phyloP scores from a whole-genome alignment of 768 basidiomycete genomes.

The Rhizopogon salebrosus region DNA sequence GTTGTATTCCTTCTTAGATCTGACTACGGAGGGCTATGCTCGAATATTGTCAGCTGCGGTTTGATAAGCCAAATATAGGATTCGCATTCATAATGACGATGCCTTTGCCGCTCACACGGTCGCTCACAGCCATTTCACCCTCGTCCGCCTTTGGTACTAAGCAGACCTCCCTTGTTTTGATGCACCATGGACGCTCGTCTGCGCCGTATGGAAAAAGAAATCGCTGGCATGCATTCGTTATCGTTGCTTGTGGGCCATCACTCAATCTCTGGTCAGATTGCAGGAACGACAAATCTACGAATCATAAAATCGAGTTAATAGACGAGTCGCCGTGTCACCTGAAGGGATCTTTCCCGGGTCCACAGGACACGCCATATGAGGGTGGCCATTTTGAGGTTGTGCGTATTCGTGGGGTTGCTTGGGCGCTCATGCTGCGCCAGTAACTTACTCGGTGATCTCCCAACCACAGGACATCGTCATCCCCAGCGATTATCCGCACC shows the following conservation, averaged over 20 bases:
- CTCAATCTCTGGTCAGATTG: conserved; percentile 52
- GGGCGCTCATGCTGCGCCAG: conserved; percentile 5
- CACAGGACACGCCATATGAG: conserved; percentile 88
- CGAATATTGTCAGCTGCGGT: too few species aligned
- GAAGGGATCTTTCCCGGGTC: conserved; percentile 86
- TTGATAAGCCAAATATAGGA: too few species aligned
- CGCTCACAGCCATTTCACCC: too few species aligned
- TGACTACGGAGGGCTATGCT: too few species aligned
- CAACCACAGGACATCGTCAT: conserved; percentile 91
- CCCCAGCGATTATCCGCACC: conserved; percentile 89
- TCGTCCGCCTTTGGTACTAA: not conserved
- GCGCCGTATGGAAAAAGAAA: conserved; percentile 91
- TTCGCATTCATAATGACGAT: too few species aligned
- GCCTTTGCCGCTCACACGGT: too few species aligned
- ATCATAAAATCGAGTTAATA: conserved; percentile 80
- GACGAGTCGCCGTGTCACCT: conserved; percentile 90
- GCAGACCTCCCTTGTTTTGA: not conserved
- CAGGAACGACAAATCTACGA: conserved; percentile 90
- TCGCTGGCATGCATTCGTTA: conserved; percentile 51
- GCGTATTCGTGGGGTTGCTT: conserved; percentile 27
- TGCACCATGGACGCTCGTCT: conserved; percentile 78
- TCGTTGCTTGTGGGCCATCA: not conserved
- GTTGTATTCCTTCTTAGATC: too few species aligned
- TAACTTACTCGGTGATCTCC: too few species aligned
- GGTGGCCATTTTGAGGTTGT: conserved; percentile 92